Evolutionary conservation across 2,329 filamentous ascomycete genomes (phyloP), one percentile per base, ranked within the genome.

Genomic region (Fusarium newnesense): DNA sequence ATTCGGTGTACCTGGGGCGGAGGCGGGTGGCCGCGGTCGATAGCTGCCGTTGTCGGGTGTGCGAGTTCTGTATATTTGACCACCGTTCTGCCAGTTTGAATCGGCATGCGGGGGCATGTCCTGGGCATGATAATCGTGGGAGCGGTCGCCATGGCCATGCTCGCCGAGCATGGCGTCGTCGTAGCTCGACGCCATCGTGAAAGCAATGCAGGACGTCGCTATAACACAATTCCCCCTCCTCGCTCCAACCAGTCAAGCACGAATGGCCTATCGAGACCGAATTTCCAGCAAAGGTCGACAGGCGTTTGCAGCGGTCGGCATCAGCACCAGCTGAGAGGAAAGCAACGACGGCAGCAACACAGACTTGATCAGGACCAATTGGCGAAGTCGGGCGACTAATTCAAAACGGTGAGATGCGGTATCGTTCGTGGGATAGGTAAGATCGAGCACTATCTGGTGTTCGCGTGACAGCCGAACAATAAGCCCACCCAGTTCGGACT

Each of bases 151-250:
- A 57, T 79, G 81, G 69, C 77, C 75, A 73, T 80, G 81, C 71
- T 85, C 84, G 78, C 76, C 78, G 69, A 81, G 80, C 75, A 81
- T 78, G 75, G 80, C 80, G 76, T 82, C 81, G 75, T 84, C 84
- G 79, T 86, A 85, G 72, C 85, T 85, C 74, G 85, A 84, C 74
- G 84, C 85, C 83, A 87, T 85, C 63, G 73, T 78, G 76, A 73
- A 72, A 77, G 70, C 65, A 72, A 75, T 74, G 75, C 75, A 75
- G 66, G 59, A 74, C 65, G 66, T 72, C 56, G 63, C 61, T 67
- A 73, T 70, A 50, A 47, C 69, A 72, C 73, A 72, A 58, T 69
- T 72, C 73, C 69, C 72, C 74, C 72, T 76, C 76, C 78, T 75
- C 70, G 75, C 69, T 76, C 75, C 74, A 73, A 65, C 70, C 59